Conservation (phyloP, 2,329 filamentous ascomycete species). For the Metarhizium robertsii region DNA sequence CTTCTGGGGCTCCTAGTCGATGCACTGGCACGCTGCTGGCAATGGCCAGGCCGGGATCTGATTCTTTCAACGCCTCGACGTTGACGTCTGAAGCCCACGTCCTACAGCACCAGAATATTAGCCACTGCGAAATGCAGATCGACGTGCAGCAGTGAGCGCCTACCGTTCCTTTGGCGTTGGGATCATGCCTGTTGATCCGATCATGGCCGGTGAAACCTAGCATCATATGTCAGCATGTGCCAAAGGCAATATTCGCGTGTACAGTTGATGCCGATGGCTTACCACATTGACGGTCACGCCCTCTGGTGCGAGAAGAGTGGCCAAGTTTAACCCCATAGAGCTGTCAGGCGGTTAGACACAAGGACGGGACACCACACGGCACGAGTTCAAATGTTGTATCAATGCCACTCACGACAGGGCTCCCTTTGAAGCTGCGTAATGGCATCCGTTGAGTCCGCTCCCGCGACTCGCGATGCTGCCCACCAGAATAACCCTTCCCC, state of each 20-base stretch:
- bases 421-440: slow-evolving; percentile 8
- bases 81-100: slow-evolving; percentile 2
- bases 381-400: background rate
- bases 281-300: slow-evolving; percentile 8
- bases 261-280: background rate
- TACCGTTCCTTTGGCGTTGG: slow-evolving; percentile 4
- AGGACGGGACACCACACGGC: background rate
- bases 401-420: slow-evolving; percentile 3
- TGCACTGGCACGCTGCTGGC: slow-evolving; percentile 5
- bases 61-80: background rate
- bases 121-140: background rate
- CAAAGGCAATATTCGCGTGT: background rate
- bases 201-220: slow-evolving; percentile 8
- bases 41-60: slow-evolving; percentile 6
- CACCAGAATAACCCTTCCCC: slow-evolving; percentile 6
- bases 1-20: slow-evolving; percentile 5
- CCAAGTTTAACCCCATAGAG: slow-evolving; percentile 7
- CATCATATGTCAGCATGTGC: background rate
- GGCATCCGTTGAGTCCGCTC: slow-evolving; percentile 6
- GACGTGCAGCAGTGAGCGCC: background rate
- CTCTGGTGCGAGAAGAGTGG: slow-evolving; percentile 4
- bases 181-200: slow-evolving; percentile 9
- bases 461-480: slow-evolving; percentile 7
- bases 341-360: background rate
- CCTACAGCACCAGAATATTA: background rate